Evolutionary conservation across 805 yeast genomes (phyloP), one percentile per base, ranked within the genome.

Genomic region (Candida pini): DNA sequence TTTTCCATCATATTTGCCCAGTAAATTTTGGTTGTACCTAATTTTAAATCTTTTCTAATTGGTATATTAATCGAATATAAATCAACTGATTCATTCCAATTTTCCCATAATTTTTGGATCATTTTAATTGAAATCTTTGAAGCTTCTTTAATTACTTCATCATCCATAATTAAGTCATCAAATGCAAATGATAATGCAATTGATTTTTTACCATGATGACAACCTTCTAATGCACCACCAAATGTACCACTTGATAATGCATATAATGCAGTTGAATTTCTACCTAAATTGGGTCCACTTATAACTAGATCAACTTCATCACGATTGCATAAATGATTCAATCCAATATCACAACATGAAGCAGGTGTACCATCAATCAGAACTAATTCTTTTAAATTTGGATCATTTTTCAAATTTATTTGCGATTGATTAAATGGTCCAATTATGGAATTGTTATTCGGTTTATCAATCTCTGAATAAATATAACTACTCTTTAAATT

Each of bases 151-250:
- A 83, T 51, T 4, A 71, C 58, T 8, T 56, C 54, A 29, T 60
- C 60, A 41, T 70, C 68, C 14, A 78, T 78, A 14, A 62, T 56
- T 14, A 17, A 29, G 24, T 65, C 57, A 34, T 67, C 71, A 54
- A 78, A 88, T n/a, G 90, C 88, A 68, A 74, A 88, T 26, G 90
- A 81, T 25, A 88, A 52, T 2, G 89, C 95, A 41, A 88, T 67
- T 5, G 94, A 63, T 43, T 68, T 76, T 13, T 74, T 72, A 1
- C 76, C 76, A 38, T 63, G 69, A 23, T 87, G 69, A 1, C 80
- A 83, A 1, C 85, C 88, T 58, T 88, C 96, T 80, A 86, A 69
- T 1, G 95, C 88, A 2, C 94, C 96, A 13, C 96, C 96, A 8
- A 88, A 81, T 2, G 96, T 88, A 4, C 96, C 96, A 43, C 88